Percentiles rank a stretch among this genome's conserved stretches.
These are phyloP conservation scores for Rutstroemia sydowiana DNA, from an alignment of 2,329 filamentous ascomycete genomes.

Conservation along the genomic window DNA sequence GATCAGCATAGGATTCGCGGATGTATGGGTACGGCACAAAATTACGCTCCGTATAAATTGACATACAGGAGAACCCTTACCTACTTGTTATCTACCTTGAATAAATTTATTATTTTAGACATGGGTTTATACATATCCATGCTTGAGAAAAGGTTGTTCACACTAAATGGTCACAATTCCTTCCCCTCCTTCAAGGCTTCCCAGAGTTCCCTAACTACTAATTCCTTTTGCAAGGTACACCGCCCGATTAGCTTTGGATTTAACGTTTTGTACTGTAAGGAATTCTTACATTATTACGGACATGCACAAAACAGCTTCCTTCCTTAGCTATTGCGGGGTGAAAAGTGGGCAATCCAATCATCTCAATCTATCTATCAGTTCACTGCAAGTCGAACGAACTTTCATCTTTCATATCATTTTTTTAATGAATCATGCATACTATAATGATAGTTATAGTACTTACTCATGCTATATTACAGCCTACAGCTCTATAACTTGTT, in stretches of 20 bases:
- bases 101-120: no score
- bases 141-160: background rate
- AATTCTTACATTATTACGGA: background rate
- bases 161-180: background rate
- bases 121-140: no score
- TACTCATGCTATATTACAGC: no score
- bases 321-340: slow-evolving; percentile 5
- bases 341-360: background rate
- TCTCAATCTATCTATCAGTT: background rate
- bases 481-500: background rate
- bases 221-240: background rate
- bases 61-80: background rate
- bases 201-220: no score
- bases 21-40: background rate
- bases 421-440: no score
- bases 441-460: no score
- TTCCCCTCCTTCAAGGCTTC: background rate
- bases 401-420: no score
- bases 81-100: no score
- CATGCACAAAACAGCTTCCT: background rate
- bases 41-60: background rate
- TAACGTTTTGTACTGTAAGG: no score
- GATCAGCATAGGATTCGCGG: background rate
- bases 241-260: background rate
- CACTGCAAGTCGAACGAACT: no score